Evolutionary conservation across 805 yeast genomes (phyloP).

Genomic region (Teunomyces tritomae): DNA sequence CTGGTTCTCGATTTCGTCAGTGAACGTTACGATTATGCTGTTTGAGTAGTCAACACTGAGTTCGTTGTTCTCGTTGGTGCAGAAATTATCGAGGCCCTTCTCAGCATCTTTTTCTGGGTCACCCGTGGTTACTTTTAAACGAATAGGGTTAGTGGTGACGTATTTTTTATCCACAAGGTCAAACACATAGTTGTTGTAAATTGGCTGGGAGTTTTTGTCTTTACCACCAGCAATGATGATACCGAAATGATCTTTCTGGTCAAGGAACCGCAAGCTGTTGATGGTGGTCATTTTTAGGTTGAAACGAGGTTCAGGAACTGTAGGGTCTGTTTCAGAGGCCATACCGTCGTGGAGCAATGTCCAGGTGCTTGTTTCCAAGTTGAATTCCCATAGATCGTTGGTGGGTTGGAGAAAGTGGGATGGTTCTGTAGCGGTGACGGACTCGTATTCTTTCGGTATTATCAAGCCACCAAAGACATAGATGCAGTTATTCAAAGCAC

Average conservation of each 20-base stretch:
- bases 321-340: slow-evolving; percentile 16
- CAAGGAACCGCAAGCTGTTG: slow-evolving; percentile 34
- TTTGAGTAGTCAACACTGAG: slow-evolving; percentile 31
- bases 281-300: slow-evolving; percentile 51
- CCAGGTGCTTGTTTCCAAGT: slow-evolving; percentile 55
- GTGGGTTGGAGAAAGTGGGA: slow-evolving; percentile 34
- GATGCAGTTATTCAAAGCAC: slow-evolving; percentile 47
- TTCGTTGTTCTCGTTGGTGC: slow-evolving; percentile 14
- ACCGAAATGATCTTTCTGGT: slow-evolving; percentile 44
- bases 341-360: slow-evolving; percentile 40
- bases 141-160: slow-evolving; percentile 20
- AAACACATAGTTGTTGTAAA: slow-evolving; percentile 37
- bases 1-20: slow-evolving; percentile 13
- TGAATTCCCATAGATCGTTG: slow-evolving; percentile 71
- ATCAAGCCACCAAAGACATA: slow-evolving; percentile 67
- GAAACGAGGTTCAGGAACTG: slow-evolving; percentile 42
- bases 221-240: slow-evolving; percentile 55
- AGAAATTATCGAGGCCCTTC: slow-evolving; percentile 12
- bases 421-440: slow-evolving; percentile 35
- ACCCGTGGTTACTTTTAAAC: slow-evolving; percentile 14
- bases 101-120: slow-evolving; percentile 10
- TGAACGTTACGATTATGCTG: slow-evolving; percentile 33
- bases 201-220: slow-evolving; percentile 30
- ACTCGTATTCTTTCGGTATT: slow-evolving; percentile 18
- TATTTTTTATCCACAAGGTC: slow-evolving; percentile 44